Evolutionary conservation across 305 asterid genomes (phyloP), one percentile per base, ranked within the genome.

Genomic region (Fraxinus floribunda): DNA sequence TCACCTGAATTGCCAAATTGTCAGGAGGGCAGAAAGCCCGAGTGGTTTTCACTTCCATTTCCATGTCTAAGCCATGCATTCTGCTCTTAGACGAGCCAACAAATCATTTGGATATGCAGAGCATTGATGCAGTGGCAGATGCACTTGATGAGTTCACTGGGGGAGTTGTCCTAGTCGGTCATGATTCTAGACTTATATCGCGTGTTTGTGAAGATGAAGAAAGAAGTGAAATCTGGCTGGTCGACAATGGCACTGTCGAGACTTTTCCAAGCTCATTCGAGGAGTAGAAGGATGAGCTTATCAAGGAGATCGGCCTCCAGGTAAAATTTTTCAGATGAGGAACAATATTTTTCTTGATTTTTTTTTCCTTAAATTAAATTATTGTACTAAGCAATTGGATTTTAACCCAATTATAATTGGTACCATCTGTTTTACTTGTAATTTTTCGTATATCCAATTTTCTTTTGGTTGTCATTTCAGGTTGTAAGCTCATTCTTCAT

Each of bases 1-100:
- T 91, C 7, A 92, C 97, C 73, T 98, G 95, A 30, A 95, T 95
- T 55, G 90, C 90, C 1, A 95, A 94, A 80, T 83, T 94, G 75
- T 94, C 98, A 0, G 98, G 98, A 55, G 98, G 98, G 60, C 98
- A 94, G 83, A 95, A 95, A 81, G 73, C 98, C 4, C 88, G 98
- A n/a, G 98, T 95, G 78, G 98, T 95, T 22, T 94, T 94, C 81
- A 90, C 98, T 35, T 94, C 97, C 66, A 94, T 93, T 66, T 94
- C 98, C 68, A 92, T 94, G 98, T 93, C 97, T 1, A 94, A 90
- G 82, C 98, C 98, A 3, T 80, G 87, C 82, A 88, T 88, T 46
- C 77, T 90, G 82, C 88, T 90, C 18, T 75, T 90, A 13, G 93
- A 90, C 68, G 93, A 90, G 79, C 93, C 91, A 11, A 90, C 93